Percentiles rank a stretch among this genome's conserved stretches.
phyloP scores from a whole-genome alignment of 2,329 filamentous ascomycete species.

The Phymatotrichopsis omnivora region DNA sequence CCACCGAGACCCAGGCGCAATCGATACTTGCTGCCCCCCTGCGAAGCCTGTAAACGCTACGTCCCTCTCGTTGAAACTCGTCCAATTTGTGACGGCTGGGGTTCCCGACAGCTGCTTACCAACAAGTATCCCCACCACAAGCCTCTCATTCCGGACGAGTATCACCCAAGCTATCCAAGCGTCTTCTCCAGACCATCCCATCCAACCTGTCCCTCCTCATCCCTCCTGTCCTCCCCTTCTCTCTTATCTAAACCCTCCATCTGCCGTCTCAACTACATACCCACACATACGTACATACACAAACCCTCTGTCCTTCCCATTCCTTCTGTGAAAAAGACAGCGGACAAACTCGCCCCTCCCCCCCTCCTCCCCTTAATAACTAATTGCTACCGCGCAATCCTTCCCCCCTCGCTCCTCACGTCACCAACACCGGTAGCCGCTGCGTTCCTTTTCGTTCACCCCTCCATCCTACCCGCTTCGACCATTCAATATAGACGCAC shows the following conservation, averaged over 20 bases:
- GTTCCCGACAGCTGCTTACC: no score
- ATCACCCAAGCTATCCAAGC: no score
- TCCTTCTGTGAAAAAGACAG: no score
- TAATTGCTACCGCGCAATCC: conserved; percentile 2
- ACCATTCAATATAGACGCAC: conserved; percentile 14
- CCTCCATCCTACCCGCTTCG: conserved; percentile 9
- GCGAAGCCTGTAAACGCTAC: no score
- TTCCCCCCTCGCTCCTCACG: conserved; percentile 16
- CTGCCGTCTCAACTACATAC: no score
- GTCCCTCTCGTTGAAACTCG: no score
- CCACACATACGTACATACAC: neutral
- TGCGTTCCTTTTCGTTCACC: conserved; percentile 7
- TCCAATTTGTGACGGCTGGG: no score
- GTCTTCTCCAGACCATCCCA: neutral
- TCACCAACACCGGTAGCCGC: conserved; percentile 13
- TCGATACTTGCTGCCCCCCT: no score
- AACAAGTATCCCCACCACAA: no score
- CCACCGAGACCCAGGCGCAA: no score
- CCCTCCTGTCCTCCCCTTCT: neutral
- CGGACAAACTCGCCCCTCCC: no score
- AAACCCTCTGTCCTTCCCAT: neutral
- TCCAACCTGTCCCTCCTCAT: neutral
- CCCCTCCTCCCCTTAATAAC: conserved; percentile 1
- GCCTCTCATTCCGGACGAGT: no score
- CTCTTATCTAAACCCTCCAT: neutral